A percentile compares a stretch with the other conserved stretches of the same genome.
These are phyloP conservation scores for Aureobasidium sp. DNA, from an alignment of 2,329 filamentous ascomycete genomes.

Conservation along the genomic window DNA sequence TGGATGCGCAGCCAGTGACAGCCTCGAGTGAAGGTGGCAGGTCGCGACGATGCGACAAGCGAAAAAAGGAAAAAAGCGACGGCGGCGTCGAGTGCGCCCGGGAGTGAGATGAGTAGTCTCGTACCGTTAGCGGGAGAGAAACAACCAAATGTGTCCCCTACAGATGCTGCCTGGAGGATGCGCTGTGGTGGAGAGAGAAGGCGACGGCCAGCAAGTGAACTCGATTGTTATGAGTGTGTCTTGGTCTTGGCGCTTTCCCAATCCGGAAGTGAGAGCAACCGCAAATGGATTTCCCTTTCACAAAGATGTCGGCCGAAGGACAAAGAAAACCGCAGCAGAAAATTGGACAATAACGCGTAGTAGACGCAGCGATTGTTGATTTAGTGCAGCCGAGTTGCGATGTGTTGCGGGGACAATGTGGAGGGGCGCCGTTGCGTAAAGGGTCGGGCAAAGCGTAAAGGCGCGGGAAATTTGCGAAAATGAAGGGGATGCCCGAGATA, in stretches of 20 bases:
- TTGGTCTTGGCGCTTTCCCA: slow-evolving; percentile 3
- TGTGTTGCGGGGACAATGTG: slow-evolving; percentile 12
- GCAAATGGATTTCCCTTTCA: neutral
- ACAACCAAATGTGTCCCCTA: slow-evolving; percentile 98
- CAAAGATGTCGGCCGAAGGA: slow-evolving; percentile 1
- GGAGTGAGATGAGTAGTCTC: slow-evolving; percentile 22
- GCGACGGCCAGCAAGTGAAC: slow-evolving; percentile 5
- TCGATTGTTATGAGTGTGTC: neutral
- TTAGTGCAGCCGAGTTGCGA: slow-evolving; percentile 10
- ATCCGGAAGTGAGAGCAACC: slow-evolving; percentile 1
- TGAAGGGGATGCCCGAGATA: neutral
- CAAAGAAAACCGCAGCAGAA: slow-evolving; percentile 14
- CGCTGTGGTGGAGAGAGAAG: slow-evolving; percentile 7
- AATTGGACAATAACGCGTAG: slow-evolving; percentile 10
- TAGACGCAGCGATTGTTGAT: slow-evolving; percentile 4
- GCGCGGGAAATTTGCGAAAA: slow-evolving; percentile 13
- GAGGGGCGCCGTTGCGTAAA: slow-evolving; percentile 11
- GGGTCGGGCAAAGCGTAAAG: slow-evolving; percentile 8
- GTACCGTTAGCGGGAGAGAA: slow-evolving; percentile 74
- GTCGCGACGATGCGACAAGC: neutral
- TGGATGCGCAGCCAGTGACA: neutral
- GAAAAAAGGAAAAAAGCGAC: neutral
- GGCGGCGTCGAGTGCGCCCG: neutral
- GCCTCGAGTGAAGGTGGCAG: neutral
- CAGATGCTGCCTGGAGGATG: slow-evolving; percentile 38